A percentile compares a stretch with the other conserved stretches of the same genome.
These are phyloP conservation scores for Prunus yedoensis DNA, from an alignment of 331 rosid genomes.

Conservation along the genomic window DNA sequence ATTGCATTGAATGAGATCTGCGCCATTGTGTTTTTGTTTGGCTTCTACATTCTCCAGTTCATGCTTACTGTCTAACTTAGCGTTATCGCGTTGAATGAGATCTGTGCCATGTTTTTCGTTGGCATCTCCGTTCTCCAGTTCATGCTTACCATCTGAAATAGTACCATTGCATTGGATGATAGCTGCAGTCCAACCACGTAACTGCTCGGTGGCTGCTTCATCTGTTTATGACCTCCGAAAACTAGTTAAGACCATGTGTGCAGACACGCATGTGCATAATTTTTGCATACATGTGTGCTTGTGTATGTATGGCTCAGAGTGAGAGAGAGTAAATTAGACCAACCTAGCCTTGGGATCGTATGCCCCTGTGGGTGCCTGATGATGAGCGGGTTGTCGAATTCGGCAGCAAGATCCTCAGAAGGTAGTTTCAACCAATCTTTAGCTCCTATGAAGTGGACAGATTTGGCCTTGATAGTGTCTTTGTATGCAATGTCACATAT, in stretches of 20 bases:
- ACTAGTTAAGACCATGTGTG: neutral
- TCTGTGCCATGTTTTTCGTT: conserved; percentile 10
- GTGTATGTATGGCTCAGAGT: neutral
- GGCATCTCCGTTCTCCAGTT: conserved; percentile 28
- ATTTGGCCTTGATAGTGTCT: conserved; percentile 59
- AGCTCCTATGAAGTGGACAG: conserved; percentile 79
- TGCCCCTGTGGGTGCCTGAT: conserved; percentile 86
- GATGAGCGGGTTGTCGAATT: conserved; percentile 61
- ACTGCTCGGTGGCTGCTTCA: conserved; percentile 48
- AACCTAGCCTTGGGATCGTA: conserved; percentile 56
- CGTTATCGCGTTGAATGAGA: conserved; percentile 3
- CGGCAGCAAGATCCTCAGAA: conserved; percentile 68
- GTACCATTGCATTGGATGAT: conserved; percentile 1
- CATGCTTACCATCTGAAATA: conserved; percentile 14
- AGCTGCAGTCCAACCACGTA: conserved; percentile 43
- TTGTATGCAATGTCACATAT: conserved; percentile 73
- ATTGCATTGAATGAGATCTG: conserved; percentile 10
- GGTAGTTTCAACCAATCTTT: conserved; percentile 86
- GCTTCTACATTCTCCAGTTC: conserved; percentile 30
- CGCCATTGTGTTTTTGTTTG: conserved; percentile 7
- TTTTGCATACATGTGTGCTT: neutral
- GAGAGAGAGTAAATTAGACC: neutral
- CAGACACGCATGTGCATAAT: neutral
- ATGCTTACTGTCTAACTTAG: conserved; percentile 16
- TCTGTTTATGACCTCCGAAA: conserved; percentile 38